A percentile compares a stretch with the other conserved stretches of the same genome.
These are phyloP conservation scores for Magnolia changhungtana DNA, from an alignment of 164 flowering plant genomes.

Conservation along the genomic window DNA sequence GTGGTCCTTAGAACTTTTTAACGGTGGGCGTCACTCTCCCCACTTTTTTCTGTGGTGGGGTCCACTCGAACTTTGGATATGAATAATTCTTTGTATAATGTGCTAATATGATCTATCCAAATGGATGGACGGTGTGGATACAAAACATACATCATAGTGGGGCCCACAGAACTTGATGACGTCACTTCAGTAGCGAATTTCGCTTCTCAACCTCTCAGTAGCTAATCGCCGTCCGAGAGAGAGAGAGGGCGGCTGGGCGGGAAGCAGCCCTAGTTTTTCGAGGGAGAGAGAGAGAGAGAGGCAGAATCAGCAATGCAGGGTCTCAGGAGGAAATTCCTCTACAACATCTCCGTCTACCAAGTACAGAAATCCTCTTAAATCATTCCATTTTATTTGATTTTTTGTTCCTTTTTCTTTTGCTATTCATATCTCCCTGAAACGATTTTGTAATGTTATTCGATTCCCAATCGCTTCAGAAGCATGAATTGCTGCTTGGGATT, in stretches of 20 bases:
- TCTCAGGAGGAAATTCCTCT: conserved; percentile 24
- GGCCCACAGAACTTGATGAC: too few species aligned
- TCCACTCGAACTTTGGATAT: too few species aligned
- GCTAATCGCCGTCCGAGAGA: too few species aligned
- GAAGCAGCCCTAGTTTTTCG: background rate
- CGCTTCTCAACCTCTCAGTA: too few species aligned
- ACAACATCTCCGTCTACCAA: conserved; percentile 23
- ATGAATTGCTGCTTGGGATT: background rate
- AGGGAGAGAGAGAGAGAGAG: background rate
- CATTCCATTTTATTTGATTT: background rate
- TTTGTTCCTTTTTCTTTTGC: background rate
- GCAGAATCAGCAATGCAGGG: conserved; percentile 26
- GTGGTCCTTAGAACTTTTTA: too few species aligned
- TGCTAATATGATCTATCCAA: too few species aligned
- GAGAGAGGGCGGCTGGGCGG: background rate
- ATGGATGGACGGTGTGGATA: too few species aligned
- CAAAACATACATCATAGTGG: too few species aligned
- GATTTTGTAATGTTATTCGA: background rate
- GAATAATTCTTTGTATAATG: too few species aligned
- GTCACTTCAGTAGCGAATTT: too few species aligned
- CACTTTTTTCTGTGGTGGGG: too few species aligned
- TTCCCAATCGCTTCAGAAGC: background rate
- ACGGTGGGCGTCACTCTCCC: too few species aligned
- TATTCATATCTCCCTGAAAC: background rate
- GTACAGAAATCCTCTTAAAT: conserved; percentile 12